Conservation (phyloP, 176 grass and related monocot genomes). For the Oryza rufipogon region DNA sequence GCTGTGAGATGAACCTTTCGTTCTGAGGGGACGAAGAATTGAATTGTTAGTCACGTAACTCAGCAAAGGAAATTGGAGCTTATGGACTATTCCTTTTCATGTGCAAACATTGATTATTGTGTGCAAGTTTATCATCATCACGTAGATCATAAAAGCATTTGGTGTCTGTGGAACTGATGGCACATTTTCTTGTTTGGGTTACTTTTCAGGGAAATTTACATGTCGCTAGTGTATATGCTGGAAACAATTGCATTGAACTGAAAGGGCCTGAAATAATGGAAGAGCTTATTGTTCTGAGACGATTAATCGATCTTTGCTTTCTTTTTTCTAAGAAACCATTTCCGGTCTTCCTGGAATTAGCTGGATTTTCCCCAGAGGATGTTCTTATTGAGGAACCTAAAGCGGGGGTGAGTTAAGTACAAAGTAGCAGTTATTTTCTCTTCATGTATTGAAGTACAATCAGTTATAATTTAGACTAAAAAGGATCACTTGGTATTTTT, state of each 20-base stretch:
- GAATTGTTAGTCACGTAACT: constrained; percentile 4
- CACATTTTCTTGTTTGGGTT: constrained; percentile 15
- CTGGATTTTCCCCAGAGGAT: constrained; percentile 75
- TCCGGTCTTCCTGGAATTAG: constrained; percentile 71
- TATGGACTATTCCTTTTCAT: constrained; percentile 14
- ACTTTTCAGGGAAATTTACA: constrained; percentile 75
- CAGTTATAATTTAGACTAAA: constrained; percentile 17
- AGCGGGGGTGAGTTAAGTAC: constrained; percentile 77
- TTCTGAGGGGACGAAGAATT: constrained; percentile 19
- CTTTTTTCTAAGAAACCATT: constrained; percentile 96
- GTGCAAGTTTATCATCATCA: not conserved
- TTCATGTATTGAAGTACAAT: constrained; percentile 18
- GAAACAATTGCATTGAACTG: constrained; percentile 74
- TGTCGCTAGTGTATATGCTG: constrained; percentile 80
- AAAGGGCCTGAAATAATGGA: constrained; percentile 72
- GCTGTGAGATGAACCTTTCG: not conserved
- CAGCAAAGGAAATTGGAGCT: constrained; percentile 16
- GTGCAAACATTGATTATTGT: not conserved
- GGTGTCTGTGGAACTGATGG: constrained; percentile 16
- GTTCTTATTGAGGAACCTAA: constrained; percentile 93
- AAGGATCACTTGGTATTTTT: constrained; percentile 25
- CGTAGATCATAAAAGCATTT: constrained; percentile 18
- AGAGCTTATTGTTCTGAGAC: constrained; percentile 73
- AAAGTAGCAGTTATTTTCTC: constrained; percentile 29
- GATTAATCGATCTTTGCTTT: constrained; percentile 80